Evolutionary conservation across 2,329 filamentous ascomycete genomes (phyloP).

Genomic region (Ophiostoma angusticollis): DNA sequence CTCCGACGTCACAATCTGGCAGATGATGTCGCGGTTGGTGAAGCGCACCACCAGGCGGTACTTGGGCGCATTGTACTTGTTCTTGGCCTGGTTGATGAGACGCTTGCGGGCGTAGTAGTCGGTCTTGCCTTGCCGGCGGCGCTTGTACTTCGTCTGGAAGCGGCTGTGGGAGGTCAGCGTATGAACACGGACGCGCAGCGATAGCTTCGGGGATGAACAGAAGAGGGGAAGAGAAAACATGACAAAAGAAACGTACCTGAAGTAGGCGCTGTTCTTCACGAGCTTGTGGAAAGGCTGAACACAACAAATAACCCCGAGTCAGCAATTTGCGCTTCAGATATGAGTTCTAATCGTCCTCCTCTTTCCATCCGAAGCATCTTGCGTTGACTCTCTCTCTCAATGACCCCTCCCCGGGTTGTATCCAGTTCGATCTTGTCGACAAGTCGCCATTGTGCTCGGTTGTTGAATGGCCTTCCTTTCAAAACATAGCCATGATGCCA

Average conservation of each 20-base stretch:
- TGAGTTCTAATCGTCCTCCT: slow-evolving; percentile 24
- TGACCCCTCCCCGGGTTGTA: no score
- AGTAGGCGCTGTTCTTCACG: slow-evolving; percentile 97
- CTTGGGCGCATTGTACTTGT: slow-evolving; percentile 99
- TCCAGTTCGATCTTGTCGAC: no score
- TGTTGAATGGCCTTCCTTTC: no score
- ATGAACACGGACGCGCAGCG: not conserved
- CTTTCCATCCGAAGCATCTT: slow-evolving; percentile 86
- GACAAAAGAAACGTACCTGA: slow-evolving; percentile 53
- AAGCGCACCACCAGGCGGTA: slow-evolving; percentile 99
- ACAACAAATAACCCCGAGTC: slow-evolving; percentile 60
- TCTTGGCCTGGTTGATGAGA: slow-evolving; percentile 99
- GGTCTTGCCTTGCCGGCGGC: slow-evolving; percentile 91
- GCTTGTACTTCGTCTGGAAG: slow-evolving; percentile 99
- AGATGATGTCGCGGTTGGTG: slow-evolving; percentile 99
- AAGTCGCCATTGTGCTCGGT: not conserved
- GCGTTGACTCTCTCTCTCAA: slow-evolving; percentile 60
- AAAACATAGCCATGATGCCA: slow-evolving; percentile 14
- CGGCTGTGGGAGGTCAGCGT: slow-evolving; percentile 43
- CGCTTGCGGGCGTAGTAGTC: slow-evolving; percentile 99
- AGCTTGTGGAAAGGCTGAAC: slow-evolving; percentile 78
- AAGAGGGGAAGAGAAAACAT: slow-evolving; percentile 1
- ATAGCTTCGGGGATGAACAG: not conserved
- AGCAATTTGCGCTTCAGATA: slow-evolving; percentile 99
- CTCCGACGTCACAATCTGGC: slow-evolving; percentile 94